Percentiles rank a stretch among this genome's conserved stretches.
Conservation (phyloP, 441 rosid genomes). For the Pelargonium myrrhifolium region DNA sequence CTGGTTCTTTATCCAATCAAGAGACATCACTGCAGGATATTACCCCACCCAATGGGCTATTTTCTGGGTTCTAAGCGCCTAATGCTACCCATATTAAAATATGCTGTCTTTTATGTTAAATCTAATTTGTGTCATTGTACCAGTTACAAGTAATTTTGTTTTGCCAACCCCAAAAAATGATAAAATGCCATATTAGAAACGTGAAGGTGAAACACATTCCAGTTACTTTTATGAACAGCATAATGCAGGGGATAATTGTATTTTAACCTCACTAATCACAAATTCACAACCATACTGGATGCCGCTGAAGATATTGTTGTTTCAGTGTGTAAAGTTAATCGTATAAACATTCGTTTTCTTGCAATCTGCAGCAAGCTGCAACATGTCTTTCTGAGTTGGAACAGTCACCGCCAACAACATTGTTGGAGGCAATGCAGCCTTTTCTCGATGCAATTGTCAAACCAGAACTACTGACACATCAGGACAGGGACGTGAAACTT, state of each 20-base stretch:
- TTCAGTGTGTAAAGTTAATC: background rate
- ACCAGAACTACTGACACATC: conserved; percentile 83
- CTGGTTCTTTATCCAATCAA: too few relatives aligned
- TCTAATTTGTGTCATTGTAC: background rate
- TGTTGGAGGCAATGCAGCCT: conserved; percentile 73
- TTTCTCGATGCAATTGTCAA: conserved; percentile 72
- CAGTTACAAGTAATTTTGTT: background rate
- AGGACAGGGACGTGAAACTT: conserved; percentile 92
- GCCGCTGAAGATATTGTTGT: background rate
- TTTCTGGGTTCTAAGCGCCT: background rate
- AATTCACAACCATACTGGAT: conserved; percentile 15
- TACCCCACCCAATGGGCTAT: background rate
- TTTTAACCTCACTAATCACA: background rate
- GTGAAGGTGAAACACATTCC: background rate
- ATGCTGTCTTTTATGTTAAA: too few relatives aligned
- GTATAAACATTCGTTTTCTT: conserved; percentile 11
- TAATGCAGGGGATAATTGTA: background rate
- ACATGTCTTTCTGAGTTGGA: conserved; percentile 79
- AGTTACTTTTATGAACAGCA: background rate
- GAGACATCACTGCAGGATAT: background rate
- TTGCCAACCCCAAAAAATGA: background rate
- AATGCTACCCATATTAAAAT: background rate
- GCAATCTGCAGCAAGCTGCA: conserved; percentile 75
- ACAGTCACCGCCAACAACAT: conserved; percentile 68
- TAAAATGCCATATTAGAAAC: background rate